These are phyloP conservation scores for Trypanosoma avium DNA, from an alignment of 208 protist genomes.

Conservation along the genomic window DNA sequence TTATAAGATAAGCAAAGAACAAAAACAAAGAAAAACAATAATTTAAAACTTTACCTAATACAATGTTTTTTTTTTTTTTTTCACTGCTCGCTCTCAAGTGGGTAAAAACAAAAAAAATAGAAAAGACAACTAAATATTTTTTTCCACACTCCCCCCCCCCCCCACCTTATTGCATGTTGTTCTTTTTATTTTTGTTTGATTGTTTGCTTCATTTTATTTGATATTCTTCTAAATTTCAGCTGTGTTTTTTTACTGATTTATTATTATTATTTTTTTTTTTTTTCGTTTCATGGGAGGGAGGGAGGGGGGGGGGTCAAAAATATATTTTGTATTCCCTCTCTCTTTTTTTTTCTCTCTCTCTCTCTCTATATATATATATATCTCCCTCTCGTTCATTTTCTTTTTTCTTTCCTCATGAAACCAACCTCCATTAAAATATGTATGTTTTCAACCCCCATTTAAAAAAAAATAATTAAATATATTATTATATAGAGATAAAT, in stretches of 20 bases:
- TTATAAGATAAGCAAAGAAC: not conserved
- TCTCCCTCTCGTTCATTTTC: constrained; percentile 8
- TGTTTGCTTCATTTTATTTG: not conserved
- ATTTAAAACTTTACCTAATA: not conserved
- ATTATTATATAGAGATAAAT: too few species aligned
- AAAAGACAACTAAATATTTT: too few species aligned
- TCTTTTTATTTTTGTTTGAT: too few species aligned
- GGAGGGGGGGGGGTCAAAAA: too few species aligned
- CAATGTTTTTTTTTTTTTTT: not conserved
- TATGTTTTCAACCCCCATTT: too few species aligned
- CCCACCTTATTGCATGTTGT: too few species aligned
- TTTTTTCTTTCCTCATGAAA: constrained; percentile 6
- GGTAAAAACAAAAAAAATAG: too few species aligned
- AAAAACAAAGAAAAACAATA: not conserved
- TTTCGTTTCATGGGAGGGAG: not conserved
- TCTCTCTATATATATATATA: not conserved
- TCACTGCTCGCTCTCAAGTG: too few species aligned
- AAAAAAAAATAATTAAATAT: too few species aligned
- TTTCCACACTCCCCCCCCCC: too few species aligned
- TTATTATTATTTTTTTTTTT: not conserved
- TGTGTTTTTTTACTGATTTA: not conserved
- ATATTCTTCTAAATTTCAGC: not conserved
- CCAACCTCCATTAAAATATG: too few species aligned
- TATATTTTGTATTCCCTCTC: too few species aligned
- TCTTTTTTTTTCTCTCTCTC: constrained; percentile 4